Evolutionary conservation across 2,329 filamentous ascomycete species (phyloP).

Genomic region (Talaromyces sp.): DNA sequence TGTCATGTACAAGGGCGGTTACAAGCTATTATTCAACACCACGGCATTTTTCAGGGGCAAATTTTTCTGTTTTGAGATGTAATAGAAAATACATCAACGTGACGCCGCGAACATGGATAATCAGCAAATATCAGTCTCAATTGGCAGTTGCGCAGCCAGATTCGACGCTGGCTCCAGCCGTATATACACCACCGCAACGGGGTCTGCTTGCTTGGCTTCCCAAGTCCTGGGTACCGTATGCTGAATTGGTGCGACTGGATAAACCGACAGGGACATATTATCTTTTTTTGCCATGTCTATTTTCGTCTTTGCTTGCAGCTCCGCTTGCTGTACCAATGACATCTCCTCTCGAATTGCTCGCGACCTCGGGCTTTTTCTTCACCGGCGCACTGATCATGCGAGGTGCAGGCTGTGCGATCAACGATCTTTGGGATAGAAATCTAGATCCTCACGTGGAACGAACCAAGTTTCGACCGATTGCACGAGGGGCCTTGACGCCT

Average conservation of each 20-base stretch:
- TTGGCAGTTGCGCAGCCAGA: neutral
- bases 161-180: constrained; percentile 12
- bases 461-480: constrained; percentile 49
- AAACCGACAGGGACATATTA: constrained; percentile 50
- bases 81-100: neutral
- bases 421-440: constrained; percentile 53
- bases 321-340: constrained; percentile 30
- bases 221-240: constrained; percentile 49
- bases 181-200: constrained; percentile 43
- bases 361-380: constrained; percentile 37
- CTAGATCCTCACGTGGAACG: constrained; percentile 51
- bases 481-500: constrained; percentile 47
- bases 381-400: constrained; percentile 47
- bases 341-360: constrained; percentile 31
- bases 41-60: neutral
- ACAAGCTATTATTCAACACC: neutral
- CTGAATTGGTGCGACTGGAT: constrained; percentile 43
- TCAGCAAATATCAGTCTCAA: constrained; percentile 3
- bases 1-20: neutral
- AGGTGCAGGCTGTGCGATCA: constrained; percentile 51
- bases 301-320: constrained; percentile 44
- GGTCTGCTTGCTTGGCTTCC: constrained; percentile 46
- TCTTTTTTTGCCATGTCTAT: constrained; percentile 50
- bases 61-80: neutral
- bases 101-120: neutral